These are phyloP conservation scores for Dactylellina parvicollis DNA, from an alignment of 2,329 filamentous ascomycete species.

Conservation along the genomic window DNA sequence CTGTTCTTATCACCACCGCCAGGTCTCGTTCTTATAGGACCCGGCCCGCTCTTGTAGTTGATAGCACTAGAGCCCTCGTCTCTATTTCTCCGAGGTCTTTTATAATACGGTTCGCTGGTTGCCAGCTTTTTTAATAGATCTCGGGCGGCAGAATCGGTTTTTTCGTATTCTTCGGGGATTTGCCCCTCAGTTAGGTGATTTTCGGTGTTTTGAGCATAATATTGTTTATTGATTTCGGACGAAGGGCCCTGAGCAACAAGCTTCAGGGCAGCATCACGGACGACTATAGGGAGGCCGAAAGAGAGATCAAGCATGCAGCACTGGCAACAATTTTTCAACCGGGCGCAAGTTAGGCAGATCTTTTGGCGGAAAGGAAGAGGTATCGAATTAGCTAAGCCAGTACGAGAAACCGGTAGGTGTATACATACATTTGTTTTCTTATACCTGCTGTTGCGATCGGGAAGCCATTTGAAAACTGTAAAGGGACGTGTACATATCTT, in stretches of 20 bases:
- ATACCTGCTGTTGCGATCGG: conserved; percentile 87
- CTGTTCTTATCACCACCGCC: conserved; percentile 62
- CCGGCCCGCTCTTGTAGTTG: conserved; percentile 59
- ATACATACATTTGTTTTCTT: conserved; percentile 77
- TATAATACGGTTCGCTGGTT: conserved; percentile 93
- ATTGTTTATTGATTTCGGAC: conserved; percentile 93
- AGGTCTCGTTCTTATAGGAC: conserved; percentile 58
- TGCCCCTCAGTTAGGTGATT: conserved; percentile 92
- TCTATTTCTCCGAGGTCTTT: conserved; percentile 68
- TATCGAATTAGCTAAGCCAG: background rate
- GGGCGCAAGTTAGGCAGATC: conserved; percentile 87
- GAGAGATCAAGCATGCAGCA: conserved; percentile 98
- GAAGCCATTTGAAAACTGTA: conserved; percentile 94
- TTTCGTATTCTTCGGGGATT: conserved; percentile 65
- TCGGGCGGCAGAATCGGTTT: conserved; percentile 95
- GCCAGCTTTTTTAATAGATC: conserved; percentile 86
- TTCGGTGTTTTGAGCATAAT: conserved; percentile 97
- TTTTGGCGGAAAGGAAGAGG: conserved; percentile 3
- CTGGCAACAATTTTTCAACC: conserved; percentile 98
- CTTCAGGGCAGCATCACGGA: conserved; percentile 94
- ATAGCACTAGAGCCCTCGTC: conserved; percentile 60
- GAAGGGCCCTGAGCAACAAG: conserved; percentile 95
- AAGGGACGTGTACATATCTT: conserved; percentile 90
- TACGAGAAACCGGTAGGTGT: background rate
- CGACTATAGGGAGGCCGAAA: conserved; percentile 92